phyloP scores from a whole-genome alignment of 2,329 filamentous ascomycete species.

The Bipolaris zeicola region DNA sequence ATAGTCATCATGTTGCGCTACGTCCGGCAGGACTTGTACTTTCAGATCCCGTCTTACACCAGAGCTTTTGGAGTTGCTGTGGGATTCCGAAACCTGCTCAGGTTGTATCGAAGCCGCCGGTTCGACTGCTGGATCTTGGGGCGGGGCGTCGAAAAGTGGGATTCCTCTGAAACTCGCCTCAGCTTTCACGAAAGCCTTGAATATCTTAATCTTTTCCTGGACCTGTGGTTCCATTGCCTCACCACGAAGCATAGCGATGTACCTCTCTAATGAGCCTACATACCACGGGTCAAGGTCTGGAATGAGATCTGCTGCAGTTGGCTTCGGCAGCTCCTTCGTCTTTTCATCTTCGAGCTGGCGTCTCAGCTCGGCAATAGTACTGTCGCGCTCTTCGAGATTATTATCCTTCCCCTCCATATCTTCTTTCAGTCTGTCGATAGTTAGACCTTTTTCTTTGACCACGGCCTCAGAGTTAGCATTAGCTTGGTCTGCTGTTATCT shows the following conservation, averaged over 20 bases:
- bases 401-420: constrained; percentile 39
- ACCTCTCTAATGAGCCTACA: constrained; percentile 60
- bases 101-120: constrained; percentile 5
- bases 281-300: constrained; percentile 64
- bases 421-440: constrained; percentile 42
- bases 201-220: constrained; percentile 60
- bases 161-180: constrained; percentile 50
- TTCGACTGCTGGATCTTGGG: constrained; percentile 13
- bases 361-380: constrained; percentile 6
- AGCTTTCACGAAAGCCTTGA: constrained; percentile 54
- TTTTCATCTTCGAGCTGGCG: constrained; percentile 31
- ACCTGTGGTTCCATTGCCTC: constrained; percentile 55
- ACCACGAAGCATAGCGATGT: constrained; percentile 60
- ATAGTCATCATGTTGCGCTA: constrained; percentile 27
- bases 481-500: constrained; percentile 25
- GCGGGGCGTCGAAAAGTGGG: constrained; percentile 47
- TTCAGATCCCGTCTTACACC: constrained; percentile 23
- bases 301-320: constrained; percentile 47
- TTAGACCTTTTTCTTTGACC: constrained; percentile 35
- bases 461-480: constrained; percentile 29
- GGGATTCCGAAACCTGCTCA: constrained; percentile 3
- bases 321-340: constrained; percentile 26
- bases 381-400: constrained; percentile 11
- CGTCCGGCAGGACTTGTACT: constrained; percentile 21
- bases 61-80: constrained; percentile 14